Conservation (phyloP, 1,284 basidiomycete species). For the Pyrrhoderma noxium region DNA sequence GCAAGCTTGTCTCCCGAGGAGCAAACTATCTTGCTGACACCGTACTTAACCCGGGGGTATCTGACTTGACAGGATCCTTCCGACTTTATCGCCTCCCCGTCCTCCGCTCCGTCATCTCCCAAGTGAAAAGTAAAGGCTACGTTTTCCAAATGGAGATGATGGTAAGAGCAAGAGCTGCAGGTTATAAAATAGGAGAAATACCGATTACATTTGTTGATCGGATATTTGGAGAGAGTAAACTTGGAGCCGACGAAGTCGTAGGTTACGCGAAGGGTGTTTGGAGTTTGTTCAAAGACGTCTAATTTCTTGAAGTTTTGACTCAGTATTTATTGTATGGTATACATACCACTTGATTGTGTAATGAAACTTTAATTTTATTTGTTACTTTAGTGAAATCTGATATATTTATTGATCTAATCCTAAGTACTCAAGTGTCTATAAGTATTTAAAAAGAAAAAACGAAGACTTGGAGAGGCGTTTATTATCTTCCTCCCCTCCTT, state of each 20-base stretch:
- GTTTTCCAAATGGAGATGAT: conserved; percentile 99
- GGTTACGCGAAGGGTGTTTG: conserved; percentile 86
- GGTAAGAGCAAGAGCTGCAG: conserved; percentile 76
- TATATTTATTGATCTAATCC: too few species aligned
- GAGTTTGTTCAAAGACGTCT: conserved; percentile 68
- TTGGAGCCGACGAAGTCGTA: conserved; percentile 83
- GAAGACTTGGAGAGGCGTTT: too few species aligned
- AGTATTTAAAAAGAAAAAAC: too few species aligned
- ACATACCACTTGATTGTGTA: background rate
- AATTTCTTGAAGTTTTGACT: conserved; percentile 12
- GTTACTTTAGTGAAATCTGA: background rate
- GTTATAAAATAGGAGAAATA: conserved; percentile 82
- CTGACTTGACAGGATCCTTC: conserved; percentile 84
- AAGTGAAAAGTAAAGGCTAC: conserved; percentile 82
- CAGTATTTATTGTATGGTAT: conserved; percentile 6
- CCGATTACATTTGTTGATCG: conserved; percentile 93
- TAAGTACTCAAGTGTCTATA: too few species aligned
- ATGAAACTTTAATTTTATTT: background rate
- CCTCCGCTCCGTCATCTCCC: conserved; percentile 73
- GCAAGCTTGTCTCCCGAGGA: conserved; percentile 79
- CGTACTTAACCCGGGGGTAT: conserved; percentile 75
- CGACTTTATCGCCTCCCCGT: conserved; percentile 77
- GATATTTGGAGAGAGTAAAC: conserved; percentile 87
- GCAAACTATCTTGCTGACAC: conserved; percentile 85
- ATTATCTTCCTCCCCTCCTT: too few species aligned